A percentile compares a stretch with the other conserved stretches of the same genome.
These are phyloP conservation scores for sunflower (Helianthus annuus) DNA, from an alignment of 129 eudicot species.

Conservation along the genomic window DNA sequence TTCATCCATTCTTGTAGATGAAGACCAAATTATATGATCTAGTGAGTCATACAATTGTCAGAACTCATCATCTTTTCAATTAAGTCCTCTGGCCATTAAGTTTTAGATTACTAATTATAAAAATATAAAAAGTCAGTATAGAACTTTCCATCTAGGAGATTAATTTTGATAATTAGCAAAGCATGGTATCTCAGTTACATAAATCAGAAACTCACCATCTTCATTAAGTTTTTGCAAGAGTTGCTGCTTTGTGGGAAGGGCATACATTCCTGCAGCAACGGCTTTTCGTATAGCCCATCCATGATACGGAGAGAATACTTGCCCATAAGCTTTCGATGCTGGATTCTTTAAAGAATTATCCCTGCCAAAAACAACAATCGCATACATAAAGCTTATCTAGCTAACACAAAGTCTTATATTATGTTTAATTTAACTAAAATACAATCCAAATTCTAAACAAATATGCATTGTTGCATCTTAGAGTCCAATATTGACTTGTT, in stretches of 20 bases:
- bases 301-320: conserved; percentile 96
- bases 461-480: conserved; percentile 1
- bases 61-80: neutral
- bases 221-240: conserved; percentile 81
- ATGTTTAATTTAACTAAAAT: neutral
- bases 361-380: conserved; percentile 38
- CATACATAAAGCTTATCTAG: neutral
- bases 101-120: neutral
- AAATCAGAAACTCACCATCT: conserved; percentile 63
- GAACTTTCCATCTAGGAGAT: neutral
- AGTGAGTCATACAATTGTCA: neutral
- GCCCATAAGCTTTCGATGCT: conserved; percentile 87
- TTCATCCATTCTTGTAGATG: neutral
- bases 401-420: conserved; percentile 14
- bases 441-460: conserved; percentile 5
- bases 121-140: neutral
- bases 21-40: neutral
- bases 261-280: conserved; percentile 99
- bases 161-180: neutral
- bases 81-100: conserved; percentile 3
- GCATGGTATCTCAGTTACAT: neutral
- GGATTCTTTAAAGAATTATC: conserved; percentile 82
- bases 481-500: neutral
- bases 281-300: conserved; percentile 99
- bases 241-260: conserved; percentile 90